phyloP scores from a whole-genome alignment of 495 filamentous ascomycete species.

The Aspergillus asperescens region DNA sequence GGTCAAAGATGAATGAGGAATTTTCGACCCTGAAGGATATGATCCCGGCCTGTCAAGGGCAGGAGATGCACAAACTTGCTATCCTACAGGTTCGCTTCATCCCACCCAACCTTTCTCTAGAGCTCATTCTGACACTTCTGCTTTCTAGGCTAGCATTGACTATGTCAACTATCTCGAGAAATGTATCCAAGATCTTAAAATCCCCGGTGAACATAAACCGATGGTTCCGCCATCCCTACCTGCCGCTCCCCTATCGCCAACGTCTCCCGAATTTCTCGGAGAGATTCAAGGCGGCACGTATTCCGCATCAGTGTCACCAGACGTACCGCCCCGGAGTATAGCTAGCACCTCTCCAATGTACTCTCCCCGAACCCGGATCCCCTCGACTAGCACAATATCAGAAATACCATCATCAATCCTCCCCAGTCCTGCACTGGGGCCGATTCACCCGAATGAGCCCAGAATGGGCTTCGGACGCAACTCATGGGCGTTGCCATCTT shows the following conservation, averaged over 20 bases:
- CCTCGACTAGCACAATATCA: slow-evolving; percentile 23
- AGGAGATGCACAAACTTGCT: slow-evolving; percentile 97
- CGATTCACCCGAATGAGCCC: slow-evolving; percentile 23
- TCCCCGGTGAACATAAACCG: slow-evolving; percentile 32
- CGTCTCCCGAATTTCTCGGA: slow-evolving; percentile 33
- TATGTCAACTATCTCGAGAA: slow-evolving; percentile 92
- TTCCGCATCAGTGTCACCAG: slow-evolving; percentile 36
- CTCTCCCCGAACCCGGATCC: slow-evolving; percentile 34
- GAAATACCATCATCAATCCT: slow-evolving; percentile 35
- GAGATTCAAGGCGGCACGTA: slow-evolving; percentile 20
- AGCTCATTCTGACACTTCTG: slow-evolving; percentile 4
- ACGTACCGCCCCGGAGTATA: slow-evolving; percentile 22
- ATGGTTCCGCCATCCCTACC: slow-evolving; percentile 17
- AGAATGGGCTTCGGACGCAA: slow-evolving; percentile 20
- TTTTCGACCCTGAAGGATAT: slow-evolving; percentile 90
- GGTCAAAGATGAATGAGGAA: slow-evolving; percentile 99
- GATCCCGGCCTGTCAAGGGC: slow-evolving; percentile 85
- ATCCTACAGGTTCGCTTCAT: slow-evolving; percentile 75
- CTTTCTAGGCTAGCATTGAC: slow-evolving; percentile 82
- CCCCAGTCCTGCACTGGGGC: slow-evolving; percentile 40
- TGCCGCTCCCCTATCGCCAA: slow-evolving; percentile 31
- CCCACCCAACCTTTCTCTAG: background rate
- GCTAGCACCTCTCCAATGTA: slow-evolving; percentile 36
- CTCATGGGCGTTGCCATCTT: slow-evolving; percentile 21
- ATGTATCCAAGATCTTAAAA: slow-evolving; percentile 79